A percentile compares a stretch with the other conserved stretches of the same genome.
Conservation (phyloP, 139 green algal genomes). For the Choricystis sp. region DNA sequence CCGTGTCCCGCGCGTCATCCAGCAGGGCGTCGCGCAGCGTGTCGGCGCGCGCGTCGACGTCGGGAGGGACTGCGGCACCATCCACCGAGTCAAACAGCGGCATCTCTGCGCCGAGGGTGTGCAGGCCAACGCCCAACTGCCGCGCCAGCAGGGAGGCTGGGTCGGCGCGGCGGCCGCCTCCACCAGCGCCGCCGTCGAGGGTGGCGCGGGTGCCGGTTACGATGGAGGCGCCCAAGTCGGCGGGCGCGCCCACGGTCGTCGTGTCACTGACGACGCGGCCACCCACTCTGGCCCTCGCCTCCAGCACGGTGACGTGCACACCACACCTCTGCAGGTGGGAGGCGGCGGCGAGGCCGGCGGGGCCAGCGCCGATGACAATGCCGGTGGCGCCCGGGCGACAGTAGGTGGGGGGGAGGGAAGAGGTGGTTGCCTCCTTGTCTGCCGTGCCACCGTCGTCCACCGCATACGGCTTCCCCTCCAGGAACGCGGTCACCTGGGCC, state of each 20-base stretch:
- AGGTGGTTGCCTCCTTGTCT: no score
- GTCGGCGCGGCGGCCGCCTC: neutral
- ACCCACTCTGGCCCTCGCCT: conserved; percentile 58
- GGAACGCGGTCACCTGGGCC: conserved; percentile 13
- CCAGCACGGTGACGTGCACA: conserved; percentile 54
- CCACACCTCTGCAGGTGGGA: conserved; percentile 32
- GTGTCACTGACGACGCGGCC: conserved; percentile 55
- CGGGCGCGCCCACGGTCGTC: conserved; percentile 25
- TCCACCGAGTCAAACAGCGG: neutral
- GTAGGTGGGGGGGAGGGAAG: no score
- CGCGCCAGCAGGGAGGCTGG: neutral
- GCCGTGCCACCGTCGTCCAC: no score
- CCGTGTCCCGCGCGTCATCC: neutral
- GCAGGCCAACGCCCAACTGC: neutral
- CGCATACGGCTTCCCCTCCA: no score
- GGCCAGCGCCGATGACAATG: conserved; percentile 61
- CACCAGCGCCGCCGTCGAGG: conserved; percentile 41
- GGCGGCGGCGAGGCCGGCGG: conserved; percentile 61
- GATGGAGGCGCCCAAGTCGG: conserved; percentile 79
- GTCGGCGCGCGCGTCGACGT: neutral
- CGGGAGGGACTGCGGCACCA: neutral
- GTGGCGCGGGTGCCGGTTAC: conserved; percentile 50
- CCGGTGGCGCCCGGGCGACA: conserved; percentile 18
- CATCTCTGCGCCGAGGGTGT: neutral
- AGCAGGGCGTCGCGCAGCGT: neutral